These are phyloP conservation scores for Phlyctochytrium arcticum DNA, from an alignment of 192 early-diverging fungal species.

Conservation along the genomic window DNA sequence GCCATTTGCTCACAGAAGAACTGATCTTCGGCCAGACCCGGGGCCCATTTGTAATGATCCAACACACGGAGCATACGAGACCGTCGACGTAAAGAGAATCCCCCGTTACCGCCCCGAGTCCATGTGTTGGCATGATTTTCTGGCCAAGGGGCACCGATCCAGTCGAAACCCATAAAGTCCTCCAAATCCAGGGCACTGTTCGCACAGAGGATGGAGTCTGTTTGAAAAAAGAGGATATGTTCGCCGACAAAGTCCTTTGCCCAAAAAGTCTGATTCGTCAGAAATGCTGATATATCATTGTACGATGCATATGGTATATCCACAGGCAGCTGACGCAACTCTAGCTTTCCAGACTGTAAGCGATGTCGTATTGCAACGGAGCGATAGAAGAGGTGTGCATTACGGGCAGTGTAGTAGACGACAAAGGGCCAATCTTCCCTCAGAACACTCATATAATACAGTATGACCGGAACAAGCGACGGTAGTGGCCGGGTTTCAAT, in stretches of 20 bases:
- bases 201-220: slow-evolving; percentile 14
- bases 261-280: slow-evolving; percentile 3
- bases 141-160: slow-evolving; percentile 22
- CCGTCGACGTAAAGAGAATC: slow-evolving; percentile 18
- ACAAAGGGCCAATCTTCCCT: slow-evolving; percentile 17
- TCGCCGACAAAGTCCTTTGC: slow-evolving; percentile 1
- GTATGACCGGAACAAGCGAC: slow-evolving; percentile 14
- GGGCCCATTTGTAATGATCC: background rate
- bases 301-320: background rate
- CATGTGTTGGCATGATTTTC: background rate
- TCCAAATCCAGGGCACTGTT: slow-evolving; percentile 2
- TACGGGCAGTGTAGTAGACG: background rate
- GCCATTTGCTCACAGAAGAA: slow-evolving; percentile 7
- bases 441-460: slow-evolving; percentile 17
- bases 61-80: slow-evolving; percentile 5
- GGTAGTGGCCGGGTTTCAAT: slow-evolving; percentile 7
- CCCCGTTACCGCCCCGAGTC: slow-evolving; percentile 15
- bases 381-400: background rate
- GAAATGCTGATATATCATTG: slow-evolving; percentile 2
- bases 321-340: background rate
- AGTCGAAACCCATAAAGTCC: slow-evolving; percentile 13
- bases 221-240: slow-evolving; percentile 24
- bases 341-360: slow-evolving; percentile 10
- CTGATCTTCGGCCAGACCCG: slow-evolving; percentile 4
- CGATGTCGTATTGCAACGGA: slow-evolving; percentile 7